Conservation (phyloP, 2,329 filamentous ascomycete genomes). For the Aspergillus sp. region DNA sequence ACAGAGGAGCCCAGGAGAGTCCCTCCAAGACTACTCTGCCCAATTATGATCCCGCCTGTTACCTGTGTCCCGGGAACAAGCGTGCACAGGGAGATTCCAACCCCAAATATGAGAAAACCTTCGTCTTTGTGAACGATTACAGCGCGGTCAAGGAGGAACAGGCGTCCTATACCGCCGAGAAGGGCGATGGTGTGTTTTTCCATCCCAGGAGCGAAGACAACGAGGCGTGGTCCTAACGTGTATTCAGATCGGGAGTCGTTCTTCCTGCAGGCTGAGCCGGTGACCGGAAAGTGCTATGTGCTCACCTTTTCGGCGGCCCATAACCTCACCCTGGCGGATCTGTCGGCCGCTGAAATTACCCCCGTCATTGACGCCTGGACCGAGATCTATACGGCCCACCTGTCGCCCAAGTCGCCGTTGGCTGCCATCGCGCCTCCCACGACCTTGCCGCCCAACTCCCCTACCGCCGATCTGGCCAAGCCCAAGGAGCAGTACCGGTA, state of each 20-base stretch:
- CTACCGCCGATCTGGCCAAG: constrained; percentile 45
- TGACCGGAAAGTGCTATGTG: constrained; percentile 95
- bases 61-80: constrained; percentile 88
- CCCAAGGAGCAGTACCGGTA: constrained; percentile 81
- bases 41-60: constrained; percentile 86
- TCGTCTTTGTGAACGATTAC: constrained; percentile 96
- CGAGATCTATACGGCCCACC: constrained; percentile 77
- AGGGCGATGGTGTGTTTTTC: constrained; percentile 48
- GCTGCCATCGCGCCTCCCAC: constrained; percentile 47
- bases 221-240: constrained; percentile 5
- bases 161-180: constrained; percentile 65
- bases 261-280: constrained; percentile 78
- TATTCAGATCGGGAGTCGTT: constrained; percentile 67
- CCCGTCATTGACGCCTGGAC: constrained; percentile 90
- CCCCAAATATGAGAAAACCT: constrained; percentile 81
- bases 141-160: constrained; percentile 95
- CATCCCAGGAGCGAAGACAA: background rate
- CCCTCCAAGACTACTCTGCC: constrained; percentile 69
- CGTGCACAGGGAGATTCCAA: constrained; percentile 85
- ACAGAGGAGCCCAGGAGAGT: constrained; percentile 74
- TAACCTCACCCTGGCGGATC: constrained; percentile 88
- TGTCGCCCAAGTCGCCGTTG: constrained; percentile 70
- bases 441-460: constrained; percentile 48
- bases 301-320: constrained; percentile 91
- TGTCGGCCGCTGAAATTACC: constrained; percentile 72